A percentile compares a stretch with the other conserved stretches of the same genome.
These are phyloP conservation scores for Escovopsis sp. DNA, from an alignment of 2,329 filamentous ascomycete species.

Conservation along the genomic window DNA sequence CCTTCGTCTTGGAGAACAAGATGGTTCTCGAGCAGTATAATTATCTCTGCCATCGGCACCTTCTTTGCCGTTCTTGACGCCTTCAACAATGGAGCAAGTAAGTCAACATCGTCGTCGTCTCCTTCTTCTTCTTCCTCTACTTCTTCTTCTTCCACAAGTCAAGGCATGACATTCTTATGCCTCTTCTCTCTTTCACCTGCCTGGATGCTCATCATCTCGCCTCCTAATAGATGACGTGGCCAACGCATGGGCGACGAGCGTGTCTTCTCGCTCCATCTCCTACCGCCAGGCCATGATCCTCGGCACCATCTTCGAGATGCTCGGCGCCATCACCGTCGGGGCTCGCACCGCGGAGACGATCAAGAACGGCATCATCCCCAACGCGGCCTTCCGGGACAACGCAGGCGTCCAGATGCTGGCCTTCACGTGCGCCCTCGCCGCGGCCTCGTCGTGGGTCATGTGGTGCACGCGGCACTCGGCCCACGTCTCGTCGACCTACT, in stretches of 20 bases:
- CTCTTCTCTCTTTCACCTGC: neutral
- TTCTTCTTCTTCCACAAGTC: neutral
- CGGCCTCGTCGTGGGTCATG: constrained; percentile 58
- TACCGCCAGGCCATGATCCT: constrained; percentile 54
- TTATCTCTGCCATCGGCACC: constrained; percentile 59
- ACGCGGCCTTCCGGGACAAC: constrained; percentile 38
- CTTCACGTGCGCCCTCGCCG: constrained; percentile 47
- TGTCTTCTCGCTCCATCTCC: constrained; percentile 63
- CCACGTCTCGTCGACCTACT: constrained; percentile 58
- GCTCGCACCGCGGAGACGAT: constrained; percentile 58
- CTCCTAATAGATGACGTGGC: constrained; percentile 57
- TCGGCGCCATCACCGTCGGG: constrained; percentile 50
- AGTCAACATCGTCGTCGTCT: constrained; percentile 18
- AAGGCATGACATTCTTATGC: neutral
- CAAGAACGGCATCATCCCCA: constrained; percentile 60
- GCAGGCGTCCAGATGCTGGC: constrained; percentile 54
- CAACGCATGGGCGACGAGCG: constrained; percentile 65
- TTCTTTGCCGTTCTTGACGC: constrained; percentile 63
- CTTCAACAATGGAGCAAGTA: constrained; percentile 67
- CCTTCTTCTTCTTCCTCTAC: too few species aligned
- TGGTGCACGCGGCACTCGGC: constrained; percentile 60
- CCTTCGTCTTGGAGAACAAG: constrained; percentile 14
- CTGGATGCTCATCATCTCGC: constrained; percentile 4
- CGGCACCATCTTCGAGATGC: constrained; percentile 49
- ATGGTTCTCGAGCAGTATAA: constrained; percentile 49